Evolutionary conservation across 2,329 filamentous ascomycete species (phyloP).

Genomic region (Ascochyta lentis): DNA sequence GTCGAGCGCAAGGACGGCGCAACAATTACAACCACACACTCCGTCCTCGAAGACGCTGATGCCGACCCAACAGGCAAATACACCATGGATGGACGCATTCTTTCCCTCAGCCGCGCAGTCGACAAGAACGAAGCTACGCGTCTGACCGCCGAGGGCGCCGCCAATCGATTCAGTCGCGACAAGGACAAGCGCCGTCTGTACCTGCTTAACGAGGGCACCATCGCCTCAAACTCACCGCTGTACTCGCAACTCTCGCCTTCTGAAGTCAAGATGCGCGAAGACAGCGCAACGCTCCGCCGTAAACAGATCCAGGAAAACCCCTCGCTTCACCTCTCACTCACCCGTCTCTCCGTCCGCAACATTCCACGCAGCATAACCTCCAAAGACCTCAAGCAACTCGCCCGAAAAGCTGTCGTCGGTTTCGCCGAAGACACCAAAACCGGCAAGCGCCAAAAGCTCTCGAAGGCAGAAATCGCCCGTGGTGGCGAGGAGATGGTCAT

Average conservation of each 20-base stretch:
- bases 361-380: conserved; percentile 82
- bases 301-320: conserved; percentile 91
- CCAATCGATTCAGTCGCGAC: conserved; percentile 69
- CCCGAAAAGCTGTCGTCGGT: conserved; percentile 88
- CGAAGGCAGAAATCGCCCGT: conserved; percentile 85
- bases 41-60: conserved; percentile 85
- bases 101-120: conserved; percentile 85
- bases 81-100: conserved; percentile 85
- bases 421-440: conserved; percentile 90
- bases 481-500: conserved; percentile 81
- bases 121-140: conserved; percentile 79
- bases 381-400: conserved; percentile 89
- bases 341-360: conserved; percentile 89
- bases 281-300: conserved; percentile 85
- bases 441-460: conserved; percentile 76
- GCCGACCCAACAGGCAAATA: conserved; percentile 83
- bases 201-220: conserved; percentile 84
- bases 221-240: conserved; percentile 76
- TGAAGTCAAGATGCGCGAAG: conserved; percentile 86
- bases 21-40: conserved; percentile 60
- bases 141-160: conserved; percentile 72
- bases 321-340: conserved; percentile 84
- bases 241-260: conserved; percentile 77
- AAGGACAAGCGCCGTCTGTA: conserved; percentile 92
- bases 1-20: conserved; percentile 45